A percentile compares a stretch with the other conserved stretches of the same genome.
Evolutionary conservation across 306 rosid species (phyloP).

Genomic region (Vigna hirtella): DNA sequence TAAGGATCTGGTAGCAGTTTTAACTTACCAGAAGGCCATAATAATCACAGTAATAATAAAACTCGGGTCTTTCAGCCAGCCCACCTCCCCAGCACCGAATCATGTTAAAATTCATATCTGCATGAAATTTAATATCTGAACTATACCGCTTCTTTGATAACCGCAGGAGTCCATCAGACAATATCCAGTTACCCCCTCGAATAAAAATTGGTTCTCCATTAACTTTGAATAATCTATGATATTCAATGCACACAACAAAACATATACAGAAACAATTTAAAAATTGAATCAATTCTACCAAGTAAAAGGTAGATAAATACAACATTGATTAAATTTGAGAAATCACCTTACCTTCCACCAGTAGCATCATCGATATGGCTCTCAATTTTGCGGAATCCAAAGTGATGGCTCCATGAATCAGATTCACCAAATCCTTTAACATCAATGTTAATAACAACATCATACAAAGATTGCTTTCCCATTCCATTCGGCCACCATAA

Average conservation of each 20-base stretch:
- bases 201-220: slow-evolving; percentile 89
- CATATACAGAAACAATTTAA: slow-evolving; percentile 27
- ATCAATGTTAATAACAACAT: slow-evolving; percentile 68
- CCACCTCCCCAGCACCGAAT: slow-evolving; percentile 99
- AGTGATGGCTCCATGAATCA: slow-evolving; percentile 81
- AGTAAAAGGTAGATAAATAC: neutral
- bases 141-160: slow-evolving; percentile 85
- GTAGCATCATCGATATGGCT: slow-evolving; percentile 80
- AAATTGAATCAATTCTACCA: slow-evolving; percentile 16
- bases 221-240: slow-evolving; percentile 86
- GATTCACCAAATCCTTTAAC: slow-evolving; percentile 89
- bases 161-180: slow-evolving; percentile 92
- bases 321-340: slow-evolving; percentile 3
- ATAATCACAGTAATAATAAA: slow-evolving; percentile 86
- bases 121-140: slow-evolving; percentile 90
- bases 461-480: slow-evolving; percentile 91
- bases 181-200: slow-evolving; percentile 97
- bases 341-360: slow-evolving; percentile 77
- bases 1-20: slow-evolving; percentile 19
- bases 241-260: slow-evolving; percentile 32
- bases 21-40: slow-evolving; percentile 87
- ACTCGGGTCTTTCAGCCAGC: slow-evolving; percentile 93
- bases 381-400: slow-evolving; percentile 93
- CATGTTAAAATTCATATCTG: slow-evolving; percentile 98
- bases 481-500: slow-evolving; percentile 99